Conservation (phyloP, 2,329 filamentous ascomycete genomes). For the Chaetomium sp. region DNA sequence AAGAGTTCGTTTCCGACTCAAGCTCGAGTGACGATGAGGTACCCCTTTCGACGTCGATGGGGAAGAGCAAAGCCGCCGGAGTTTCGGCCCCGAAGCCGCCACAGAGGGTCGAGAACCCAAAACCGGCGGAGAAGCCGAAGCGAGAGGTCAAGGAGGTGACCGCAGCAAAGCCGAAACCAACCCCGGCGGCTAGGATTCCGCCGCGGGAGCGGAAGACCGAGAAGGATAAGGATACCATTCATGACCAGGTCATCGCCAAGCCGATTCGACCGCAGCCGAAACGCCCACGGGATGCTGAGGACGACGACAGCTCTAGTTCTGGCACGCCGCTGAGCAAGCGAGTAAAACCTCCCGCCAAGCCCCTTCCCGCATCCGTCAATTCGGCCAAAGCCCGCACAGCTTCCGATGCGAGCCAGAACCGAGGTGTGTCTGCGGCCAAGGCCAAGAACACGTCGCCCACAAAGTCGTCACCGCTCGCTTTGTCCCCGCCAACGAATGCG, state of each 20-base stretch:
- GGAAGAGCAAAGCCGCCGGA: conserved; percentile 16
- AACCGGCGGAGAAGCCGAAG: conserved; percentile 22
- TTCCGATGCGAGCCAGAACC: conserved; percentile 44
- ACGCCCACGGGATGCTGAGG: conserved; percentile 45
- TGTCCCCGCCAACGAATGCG: conserved; percentile 59
- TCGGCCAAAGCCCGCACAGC: conserved; percentile 36
- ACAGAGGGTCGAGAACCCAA: conserved; percentile 21
- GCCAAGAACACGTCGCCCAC: conserved; percentile 34
- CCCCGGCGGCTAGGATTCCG: conserved; percentile 21
- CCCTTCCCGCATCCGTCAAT: conserved; percentile 9
- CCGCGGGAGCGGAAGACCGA: conserved; percentile 15
- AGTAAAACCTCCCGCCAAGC: conserved; percentile 36
- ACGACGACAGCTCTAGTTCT: conserved; percentile 55
- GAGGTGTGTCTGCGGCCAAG: conserved; percentile 24
- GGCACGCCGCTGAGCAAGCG: conserved; percentile 52
- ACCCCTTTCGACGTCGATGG: conserved; percentile 33
- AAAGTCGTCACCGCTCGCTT: conserved; percentile 60
- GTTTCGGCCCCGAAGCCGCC: conserved; percentile 20
- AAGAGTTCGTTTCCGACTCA: conserved; percentile 51
- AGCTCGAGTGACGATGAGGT: conserved; percentile 49
- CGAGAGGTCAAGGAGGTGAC: conserved; percentile 23
- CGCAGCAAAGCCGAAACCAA: conserved; percentile 34
- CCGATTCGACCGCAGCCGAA: conserved; percentile 37
- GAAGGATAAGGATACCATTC: conserved; percentile 31
- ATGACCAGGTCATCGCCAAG: conserved; percentile 24